phyloP scores from a whole-genome alignment of 768 basidiomycete species.

The Collybia nuda region DNA sequence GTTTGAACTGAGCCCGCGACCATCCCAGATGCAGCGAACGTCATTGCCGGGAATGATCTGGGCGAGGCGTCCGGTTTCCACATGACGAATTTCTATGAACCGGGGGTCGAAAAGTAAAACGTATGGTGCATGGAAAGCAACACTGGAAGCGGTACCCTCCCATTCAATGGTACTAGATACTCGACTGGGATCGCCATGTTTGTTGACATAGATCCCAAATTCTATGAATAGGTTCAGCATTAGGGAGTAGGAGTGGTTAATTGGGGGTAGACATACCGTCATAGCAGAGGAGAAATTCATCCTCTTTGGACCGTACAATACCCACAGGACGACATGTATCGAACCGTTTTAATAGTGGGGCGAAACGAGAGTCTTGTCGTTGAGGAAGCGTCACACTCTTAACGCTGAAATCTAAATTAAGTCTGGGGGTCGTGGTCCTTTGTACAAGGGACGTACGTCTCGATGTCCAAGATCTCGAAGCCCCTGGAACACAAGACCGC shows the following conservation, averaged over 20 bases:
- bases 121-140: slow-evolving; percentile 88
- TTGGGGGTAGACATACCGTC: slow-evolving; percentile 52
- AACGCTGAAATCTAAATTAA: slow-evolving; percentile 42
- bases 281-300: slow-evolving; percentile 89
- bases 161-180: slow-evolving; percentile 78
- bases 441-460: slow-evolving; percentile 62
- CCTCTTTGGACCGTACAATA: slow-evolving; percentile 86
- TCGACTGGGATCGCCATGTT: slow-evolving; percentile 86
- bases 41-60: slow-evolving; percentile 85
- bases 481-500: slow-evolving; percentile 91
- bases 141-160: slow-evolving; percentile 89
- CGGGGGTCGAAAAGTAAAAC: slow-evolving; percentile 84
- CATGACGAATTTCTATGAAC: slow-evolving; percentile 89
- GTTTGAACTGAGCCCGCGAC: slow-evolving; percentile 57
- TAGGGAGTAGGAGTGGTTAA: not conserved
- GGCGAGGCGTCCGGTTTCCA: slow-evolving; percentile 74
- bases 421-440: not conserved
- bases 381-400: slow-evolving; percentile 84
- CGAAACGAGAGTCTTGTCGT: slow-evolving; percentile 60
- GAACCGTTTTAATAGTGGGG: slow-evolving; percentile 74
- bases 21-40: slow-evolving; percentile 89
- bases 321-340: slow-evolving; percentile 82
- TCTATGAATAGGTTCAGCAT: slow-evolving; percentile 51
- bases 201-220: slow-evolving; percentile 90
- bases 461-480: slow-evolving; percentile 97